A percentile compares a stretch with the other conserved stretches of the same genome.
Conservation (phyloP, 163 green algal species). For the Chlorella variabilis region DNA sequence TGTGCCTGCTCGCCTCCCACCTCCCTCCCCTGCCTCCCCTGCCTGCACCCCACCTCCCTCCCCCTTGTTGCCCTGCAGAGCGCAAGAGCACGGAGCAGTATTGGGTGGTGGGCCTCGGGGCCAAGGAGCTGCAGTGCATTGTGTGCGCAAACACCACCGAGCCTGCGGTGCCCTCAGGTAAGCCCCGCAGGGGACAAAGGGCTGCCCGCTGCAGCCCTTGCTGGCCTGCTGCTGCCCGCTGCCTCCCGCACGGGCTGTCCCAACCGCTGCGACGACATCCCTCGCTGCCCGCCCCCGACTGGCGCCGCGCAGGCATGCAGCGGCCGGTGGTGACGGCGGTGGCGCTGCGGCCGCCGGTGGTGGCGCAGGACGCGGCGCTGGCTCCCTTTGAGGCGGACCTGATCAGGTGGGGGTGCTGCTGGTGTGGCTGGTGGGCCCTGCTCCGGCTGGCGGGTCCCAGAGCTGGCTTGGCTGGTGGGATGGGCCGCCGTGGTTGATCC, state of each 20-base stretch:
- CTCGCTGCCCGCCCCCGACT: no score
- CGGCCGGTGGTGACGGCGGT: conserved; percentile 67
- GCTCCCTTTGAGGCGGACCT: conserved; percentile 59
- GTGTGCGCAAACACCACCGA: conserved; percentile 48
- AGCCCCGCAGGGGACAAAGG: no score
- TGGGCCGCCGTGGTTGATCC: background rate
- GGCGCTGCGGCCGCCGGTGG: conserved; percentile 55
- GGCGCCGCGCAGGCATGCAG: conserved; percentile 35
- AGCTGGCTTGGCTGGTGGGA: background rate
- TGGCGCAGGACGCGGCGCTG: conserved; percentile 44
- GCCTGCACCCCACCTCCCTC: background rate
- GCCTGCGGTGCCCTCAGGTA: conserved; percentile 40
- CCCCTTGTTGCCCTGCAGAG: conserved; percentile 30
- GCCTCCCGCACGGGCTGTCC: no score
- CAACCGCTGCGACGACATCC: no score
- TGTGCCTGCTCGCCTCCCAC: no score
- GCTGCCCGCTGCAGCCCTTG: no score
- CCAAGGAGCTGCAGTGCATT: conserved; percentile 68
- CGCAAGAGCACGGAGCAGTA: conserved; percentile 64
- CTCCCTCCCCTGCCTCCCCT: background rate
- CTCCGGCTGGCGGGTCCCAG: background rate
- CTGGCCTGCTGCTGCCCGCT: background rate
- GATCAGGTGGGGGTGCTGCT: conserved; percentile 19
- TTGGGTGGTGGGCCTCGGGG: conserved; percentile 73
- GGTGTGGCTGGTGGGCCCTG: background rate